Evolutionary conservation across 2,329 filamentous ascomycete species (phyloP), one percentile per base, ranked within the genome.

Genomic region (Sarocladium kiliense): DNA sequence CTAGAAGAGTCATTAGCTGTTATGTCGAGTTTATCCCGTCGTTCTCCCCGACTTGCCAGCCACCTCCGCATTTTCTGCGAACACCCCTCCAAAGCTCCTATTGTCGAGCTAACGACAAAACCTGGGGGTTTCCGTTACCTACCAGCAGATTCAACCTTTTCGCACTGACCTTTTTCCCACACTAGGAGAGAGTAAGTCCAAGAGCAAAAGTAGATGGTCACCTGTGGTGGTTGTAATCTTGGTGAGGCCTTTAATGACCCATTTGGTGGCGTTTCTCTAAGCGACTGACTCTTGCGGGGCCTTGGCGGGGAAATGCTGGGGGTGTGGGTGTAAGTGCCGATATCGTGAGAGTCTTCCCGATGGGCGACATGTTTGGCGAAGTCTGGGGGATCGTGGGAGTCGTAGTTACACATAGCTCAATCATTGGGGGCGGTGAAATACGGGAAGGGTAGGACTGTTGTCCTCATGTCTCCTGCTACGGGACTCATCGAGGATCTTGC

Each of bases 91-190:
- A 9, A 10, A 44, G 5, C 41, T 25, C 30, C 30, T 44, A 5
- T 9, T 44, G 21, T 11, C 10, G 44, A n/a, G 18, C 47, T 51
- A 51, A 51, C 36, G 47, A 51, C 47, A 51, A 51, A n/a, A 51
- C 47, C 26, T 51, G 47, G 47, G 30, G 27, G 34, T 51, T 51
- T 23, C 47, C n/a, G n/a, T 51, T 51, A 47, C 25, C 7, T 47
- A 47, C 44, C 6, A 12, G 41, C 11, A 23, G 19, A n/a, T 41
- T n/a, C n/a, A n/a, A n/a, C n/a, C n/a, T n/a, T n/a, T n/a, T n/a
- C n/a, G n/a, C n/a, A n/a, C n/a, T n/a, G n/a, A n/a, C n/a, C n/a
- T n/a, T n/a, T n/a, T n/a, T n/a, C n/a, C n/a, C n/a, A n/a, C n/a
- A n/a, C n/a, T n/a, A n/a, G n/a, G n/a, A n/a, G n/a, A n/a, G n/a